Evolutionary conservation across 805 yeast species (phyloP).

Genomic region (Wickerhamiella kurtzmanii): DNA sequence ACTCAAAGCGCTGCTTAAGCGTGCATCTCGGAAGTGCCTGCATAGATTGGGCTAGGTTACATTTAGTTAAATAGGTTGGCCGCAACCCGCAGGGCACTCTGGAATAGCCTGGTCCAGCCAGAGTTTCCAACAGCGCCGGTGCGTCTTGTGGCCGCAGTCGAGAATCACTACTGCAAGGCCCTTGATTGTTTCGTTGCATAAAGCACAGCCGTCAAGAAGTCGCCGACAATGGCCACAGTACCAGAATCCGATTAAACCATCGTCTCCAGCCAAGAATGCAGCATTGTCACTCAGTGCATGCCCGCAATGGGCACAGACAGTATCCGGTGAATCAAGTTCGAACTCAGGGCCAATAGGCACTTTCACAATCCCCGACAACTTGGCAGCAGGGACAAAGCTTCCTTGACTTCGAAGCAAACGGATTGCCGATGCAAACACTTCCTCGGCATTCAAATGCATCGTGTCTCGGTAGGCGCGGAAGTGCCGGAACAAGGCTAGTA

Average conservation of each 20-base stretch:
- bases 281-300: constrained; percentile 25
- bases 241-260: constrained; percentile 56
- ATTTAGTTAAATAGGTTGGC: constrained; percentile 19
- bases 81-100: constrained; percentile 76
- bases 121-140: constrained; percentile 58
- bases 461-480: constrained; percentile 6
- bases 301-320: constrained; percentile 31
- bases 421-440: constrained; percentile 12
- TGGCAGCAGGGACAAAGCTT: constrained; percentile 41
- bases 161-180: constrained; percentile 50
- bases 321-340: constrained; percentile 28
- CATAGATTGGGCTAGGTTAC: neutral
- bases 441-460: constrained; percentile 7
- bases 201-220: constrained; percentile 53
- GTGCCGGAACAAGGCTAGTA: constrained; percentile 13
- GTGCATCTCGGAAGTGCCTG: neutral
- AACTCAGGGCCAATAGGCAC: neutral
- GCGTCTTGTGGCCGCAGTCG: constrained; percentile 80
- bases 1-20: no score
- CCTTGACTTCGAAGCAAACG: constrained; percentile 8
- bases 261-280: constrained; percentile 20
- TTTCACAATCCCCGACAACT: constrained; percentile 1
- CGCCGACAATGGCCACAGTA: constrained; percentile 62
- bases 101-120: constrained; percentile 49
- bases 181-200: constrained; percentile 63